Percentiles rank a stretch among this genome's conserved stretches.
These are phyloP conservation scores for Pinus albicaulis DNA, from an alignment of 75 land plant genomes.

Conservation along the genomic window DNA sequence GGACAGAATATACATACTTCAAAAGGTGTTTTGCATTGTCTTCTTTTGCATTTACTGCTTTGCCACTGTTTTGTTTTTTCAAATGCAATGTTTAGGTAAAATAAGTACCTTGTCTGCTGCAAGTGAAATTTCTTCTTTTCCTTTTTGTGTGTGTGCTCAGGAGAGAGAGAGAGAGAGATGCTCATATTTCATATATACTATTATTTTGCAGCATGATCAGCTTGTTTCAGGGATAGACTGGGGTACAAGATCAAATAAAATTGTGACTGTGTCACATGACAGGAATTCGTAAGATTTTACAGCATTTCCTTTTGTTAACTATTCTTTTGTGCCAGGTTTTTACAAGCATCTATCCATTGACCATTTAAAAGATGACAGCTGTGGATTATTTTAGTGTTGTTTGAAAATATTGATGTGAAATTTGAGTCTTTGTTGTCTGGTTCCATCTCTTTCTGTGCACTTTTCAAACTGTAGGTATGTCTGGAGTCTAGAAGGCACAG, in stretches of 20 bases:
- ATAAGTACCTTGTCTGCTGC: not conserved
- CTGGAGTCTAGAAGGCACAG: conserved; percentile 80
- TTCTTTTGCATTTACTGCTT: not conserved
- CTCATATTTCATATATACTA: not conserved
- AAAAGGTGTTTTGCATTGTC: conserved; percentile 57
- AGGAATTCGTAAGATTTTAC: conserved; percentile 84
- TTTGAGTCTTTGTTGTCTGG: conserved; percentile 9
- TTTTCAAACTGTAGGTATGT: conserved; percentile 66
- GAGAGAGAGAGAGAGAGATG: not conserved
- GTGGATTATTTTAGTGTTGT: not conserved
- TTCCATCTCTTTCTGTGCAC: not conserved
- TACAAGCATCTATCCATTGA: not conserved
- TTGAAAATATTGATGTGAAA: not conserved
- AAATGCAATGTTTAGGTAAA: not conserved
- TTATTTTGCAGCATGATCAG: conserved; percentile 87
- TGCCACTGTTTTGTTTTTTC: not conserved
- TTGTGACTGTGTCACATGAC: conserved; percentile 98
- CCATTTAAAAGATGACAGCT: not conserved
- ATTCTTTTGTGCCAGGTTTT: conserved; percentile 4
- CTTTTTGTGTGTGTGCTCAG: not conserved
- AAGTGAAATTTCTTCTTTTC: not conserved
- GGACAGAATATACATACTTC: conserved; percentile 86
- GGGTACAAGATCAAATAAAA: conserved; percentile 77
- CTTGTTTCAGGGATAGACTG: conserved; percentile 95
- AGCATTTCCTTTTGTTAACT: not conserved